Base-by-base conservation (phyloP, 176 grass and related monocot genomes). In the Oryza longistaminata region DNA sequence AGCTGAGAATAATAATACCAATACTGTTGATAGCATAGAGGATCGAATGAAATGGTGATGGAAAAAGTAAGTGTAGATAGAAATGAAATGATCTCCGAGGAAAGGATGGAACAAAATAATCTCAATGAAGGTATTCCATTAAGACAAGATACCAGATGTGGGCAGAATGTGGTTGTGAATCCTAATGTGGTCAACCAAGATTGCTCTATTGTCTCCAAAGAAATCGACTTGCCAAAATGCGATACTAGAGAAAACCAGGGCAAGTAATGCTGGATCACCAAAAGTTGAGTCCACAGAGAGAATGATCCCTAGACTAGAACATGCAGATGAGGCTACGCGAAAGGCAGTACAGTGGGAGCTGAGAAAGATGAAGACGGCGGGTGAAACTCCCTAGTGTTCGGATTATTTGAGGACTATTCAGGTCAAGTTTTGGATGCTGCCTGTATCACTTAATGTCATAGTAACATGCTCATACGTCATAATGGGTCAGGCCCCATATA, bases 1-100 rank as follows among this genome's bases (percentile, higher is more conserved):
- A 42, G 64, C 73, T 46, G 81, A 82, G 37, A 90, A 90, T 61
- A 89, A 64, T 49, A 34, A 65, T 68, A 82, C n/a, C 22, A 24
- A 52, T n/a, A 24, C 43, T 52, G 58, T 74, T 37, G 87, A 78
- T 79, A 58, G 64, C 19, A 71, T 70, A 64, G 55, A 39, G 73
- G 81, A 45, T 64, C 61, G 45, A 68, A 50, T 75, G 73, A 27
- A 10, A 64, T n/a, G 70, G 17, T 81, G 13, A 12, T 49, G 46
- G 46, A 49, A 15, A 13, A 3, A 49, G 3, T 49, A 44, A 40
- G 50, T 75, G 50, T 45, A 76, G 74, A 82, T 83, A 83, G 44
- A 76, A 87, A 77, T 75, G 69, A 24, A 70, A 76, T 42, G n/a
- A n/a, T 83, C 48, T 71, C 76, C 1, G 45, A 80, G 52, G 77